Base-by-base conservation (phyloP, 345 rosid species). In the Heritiera littoralis region DNA sequence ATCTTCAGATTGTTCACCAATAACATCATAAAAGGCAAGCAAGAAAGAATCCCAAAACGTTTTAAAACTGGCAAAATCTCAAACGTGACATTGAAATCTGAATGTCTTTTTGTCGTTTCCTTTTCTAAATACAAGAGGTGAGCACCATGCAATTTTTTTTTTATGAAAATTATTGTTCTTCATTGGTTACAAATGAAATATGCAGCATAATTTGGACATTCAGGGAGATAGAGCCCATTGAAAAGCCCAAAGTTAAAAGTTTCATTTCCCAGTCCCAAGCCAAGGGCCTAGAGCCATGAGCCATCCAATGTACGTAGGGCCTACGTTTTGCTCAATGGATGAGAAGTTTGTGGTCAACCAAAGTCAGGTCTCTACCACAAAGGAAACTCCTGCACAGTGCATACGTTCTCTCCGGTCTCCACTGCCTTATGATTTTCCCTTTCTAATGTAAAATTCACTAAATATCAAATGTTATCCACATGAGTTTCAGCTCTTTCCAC, bases 401-500 rank as follows among this genome's bases (percentile, higher is more conserved):
- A 35, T 35, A 35, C 3, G 3, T 3, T 35, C 38, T 3, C 45
- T n/a, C 45, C 38, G 3, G 2, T n/a, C 45, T 35, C 23, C 60
- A 52, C 40, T 20, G 40, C 55, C 54, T 71, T 32, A 12, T 0
- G 18, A 20, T 68, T 4, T 69, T 46, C 54, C 14, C 14, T 77
- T 75, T 56, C 76, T 7, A 13, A 6, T 11, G 46, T 11, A 17
- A 23, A n/a, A 18, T 18, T 75, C 13, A 13, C 30, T 8, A 17
- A 40, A 40, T 20, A 30, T 32, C 11, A 52, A 85, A 78, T 82
- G 68, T 66, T 72, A 77, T 81, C 93, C 90, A 86, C 40, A 56
- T n/a, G 30, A 18, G 7, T 18, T 64, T 38, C 49, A 79, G 59
- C 61, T 5, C 72, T 66, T 11, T 66, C 5, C 59, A 76, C 28